These are phyloP conservation scores for Aristolochia californica DNA, from an alignment of 164 flowering plant species.

Conservation along the genomic window DNA sequence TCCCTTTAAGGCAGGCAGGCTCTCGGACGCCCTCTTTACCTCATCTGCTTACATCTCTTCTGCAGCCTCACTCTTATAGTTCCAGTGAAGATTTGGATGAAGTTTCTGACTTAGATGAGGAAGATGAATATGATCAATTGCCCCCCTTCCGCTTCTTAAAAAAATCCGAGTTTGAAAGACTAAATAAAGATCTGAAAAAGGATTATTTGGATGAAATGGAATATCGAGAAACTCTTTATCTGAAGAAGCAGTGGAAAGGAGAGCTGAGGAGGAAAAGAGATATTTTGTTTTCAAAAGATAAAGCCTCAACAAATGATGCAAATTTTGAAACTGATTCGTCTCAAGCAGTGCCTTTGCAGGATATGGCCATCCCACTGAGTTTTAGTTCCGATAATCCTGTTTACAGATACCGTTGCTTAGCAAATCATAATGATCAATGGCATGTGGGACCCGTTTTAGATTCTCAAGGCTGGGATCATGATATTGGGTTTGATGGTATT, in stretches of 20 bases:
- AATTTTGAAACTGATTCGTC: slow-evolving; percentile 23
- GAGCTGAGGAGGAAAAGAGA: slow-evolving; percentile 33
- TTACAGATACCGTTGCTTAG: slow-evolving; percentile 72
- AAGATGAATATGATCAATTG: slow-evolving; percentile 81
- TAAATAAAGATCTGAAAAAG: slow-evolving; percentile 52
- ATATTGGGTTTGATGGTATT: slow-evolving; percentile 93
- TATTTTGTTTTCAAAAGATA: slow-evolving; percentile 19
- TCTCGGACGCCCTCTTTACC: slow-evolving; percentile 71
- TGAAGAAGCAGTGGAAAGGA: slow-evolving; percentile 76
- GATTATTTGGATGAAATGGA: slow-evolving; percentile 90
- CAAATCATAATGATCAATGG: slow-evolving; percentile 48
- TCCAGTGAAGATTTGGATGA: slow-evolving; percentile 37
- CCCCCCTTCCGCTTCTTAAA: slow-evolving; percentile 78
- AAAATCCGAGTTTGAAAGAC: slow-evolving; percentile 54
- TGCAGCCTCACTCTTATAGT: slow-evolving; percentile 37
- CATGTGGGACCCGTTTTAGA: slow-evolving; percentile 79
- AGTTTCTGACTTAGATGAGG: slow-evolving; percentile 37
- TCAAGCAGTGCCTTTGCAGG: slow-evolving; percentile 62
- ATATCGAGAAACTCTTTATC: slow-evolving; percentile 76
- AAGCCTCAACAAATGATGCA: slow-evolving; percentile 18
- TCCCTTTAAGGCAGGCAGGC: slow-evolving; percentile 45
- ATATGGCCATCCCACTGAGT: slow-evolving; percentile 70
- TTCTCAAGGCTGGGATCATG: slow-evolving; percentile 96
- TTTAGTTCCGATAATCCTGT: slow-evolving; percentile 64
- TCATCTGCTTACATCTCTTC: slow-evolving; percentile 79